phyloP scores from a whole-genome alignment of 176 grass and related monocot species.

The Calamus simplicifolius region DNA sequence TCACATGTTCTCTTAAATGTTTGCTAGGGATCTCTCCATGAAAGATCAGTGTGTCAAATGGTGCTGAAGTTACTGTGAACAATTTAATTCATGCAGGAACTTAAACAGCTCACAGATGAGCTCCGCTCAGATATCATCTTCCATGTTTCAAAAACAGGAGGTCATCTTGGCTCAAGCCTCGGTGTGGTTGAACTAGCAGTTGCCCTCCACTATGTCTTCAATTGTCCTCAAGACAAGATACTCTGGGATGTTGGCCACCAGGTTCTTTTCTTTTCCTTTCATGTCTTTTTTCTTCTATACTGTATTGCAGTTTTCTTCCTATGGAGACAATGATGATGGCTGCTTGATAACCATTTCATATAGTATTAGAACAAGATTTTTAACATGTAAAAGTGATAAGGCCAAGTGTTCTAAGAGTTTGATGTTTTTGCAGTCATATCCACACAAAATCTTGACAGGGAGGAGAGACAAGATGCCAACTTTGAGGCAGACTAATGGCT shows the following conservation, averaged over 20 bases:
- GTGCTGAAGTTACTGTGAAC: background rate
- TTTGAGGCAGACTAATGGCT: conserved; percentile 77
- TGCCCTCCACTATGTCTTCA: conserved; percentile 91
- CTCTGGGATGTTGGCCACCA: conserved; percentile 99
- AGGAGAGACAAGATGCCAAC: conserved; percentile 93
- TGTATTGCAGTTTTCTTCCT: background rate
- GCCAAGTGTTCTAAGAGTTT: background rate
- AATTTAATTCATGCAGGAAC: conserved; percentile 34
- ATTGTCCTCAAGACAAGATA: conserved; percentile 76
- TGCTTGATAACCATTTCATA: too few relatives aligned
- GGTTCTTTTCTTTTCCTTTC: conserved; percentile 32
- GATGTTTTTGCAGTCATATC: conserved; percentile 59
- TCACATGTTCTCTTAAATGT: conserved; percentile 27
- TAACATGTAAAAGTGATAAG: too few relatives aligned
- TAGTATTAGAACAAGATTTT: too few relatives aligned
- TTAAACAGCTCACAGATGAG: conserved; percentile 88
- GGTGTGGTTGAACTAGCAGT: conserved; percentile 94
- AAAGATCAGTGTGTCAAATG: background rate
- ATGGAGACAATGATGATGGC: too few relatives aligned
- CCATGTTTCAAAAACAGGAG: conserved; percentile 94
- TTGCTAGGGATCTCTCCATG: background rate
- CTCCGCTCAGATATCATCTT: conserved; percentile 96
- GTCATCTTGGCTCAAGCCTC: conserved; percentile 94
- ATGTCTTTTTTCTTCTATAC: background rate
- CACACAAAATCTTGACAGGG: conserved; percentile 98